Evolutionary conservation across 257 asterid species (phyloP).

Genomic region (Cinchona pubescens): DNA sequence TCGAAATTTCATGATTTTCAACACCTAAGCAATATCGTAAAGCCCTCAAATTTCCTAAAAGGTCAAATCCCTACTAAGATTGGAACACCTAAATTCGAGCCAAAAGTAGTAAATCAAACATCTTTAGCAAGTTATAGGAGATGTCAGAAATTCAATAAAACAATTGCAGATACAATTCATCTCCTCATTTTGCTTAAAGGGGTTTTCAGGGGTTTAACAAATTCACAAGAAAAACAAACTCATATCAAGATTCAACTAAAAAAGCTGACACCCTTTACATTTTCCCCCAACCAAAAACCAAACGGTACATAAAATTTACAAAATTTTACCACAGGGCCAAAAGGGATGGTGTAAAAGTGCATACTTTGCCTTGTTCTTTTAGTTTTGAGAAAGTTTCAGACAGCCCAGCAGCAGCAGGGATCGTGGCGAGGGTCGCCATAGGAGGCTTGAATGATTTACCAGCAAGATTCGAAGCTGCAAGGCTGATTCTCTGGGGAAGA

Average conservation of each 20-base stretch:
- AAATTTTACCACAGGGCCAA: neutral
- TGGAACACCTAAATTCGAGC: neutral
- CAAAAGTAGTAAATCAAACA: neutral
- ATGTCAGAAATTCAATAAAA: neutral
- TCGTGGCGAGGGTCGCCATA: slow-evolving; percentile 52
- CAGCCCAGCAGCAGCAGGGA: slow-evolving; percentile 43
- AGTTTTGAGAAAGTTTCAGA: slow-evolving; percentile 64
- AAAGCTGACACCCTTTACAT: neutral
- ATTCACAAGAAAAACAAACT: neutral
- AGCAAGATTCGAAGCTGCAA: slow-evolving; percentile 9
- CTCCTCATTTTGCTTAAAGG: neutral
- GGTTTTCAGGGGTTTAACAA: neutral
- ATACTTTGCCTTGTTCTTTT: slow-evolving; percentile 63
- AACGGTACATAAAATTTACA: neutral
- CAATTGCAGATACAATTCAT: neutral
- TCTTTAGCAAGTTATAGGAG: neutral
- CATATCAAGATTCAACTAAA: neutral
- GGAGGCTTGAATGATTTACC: slow-evolving; percentile 27
- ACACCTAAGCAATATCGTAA: neutral
- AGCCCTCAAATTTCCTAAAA: neutral
- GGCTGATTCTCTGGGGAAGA: slow-evolving; percentile 21
- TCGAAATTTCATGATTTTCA: neutral
- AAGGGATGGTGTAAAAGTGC: slow-evolving; percentile 7
- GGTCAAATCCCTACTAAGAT: neutral
- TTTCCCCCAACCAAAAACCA: neutral